A percentile compares a stretch with the other conserved stretches of the same genome.
Conservation (phyloP, 495 filamentous ascomycete species). For the Lepraria neglecta region DNA sequence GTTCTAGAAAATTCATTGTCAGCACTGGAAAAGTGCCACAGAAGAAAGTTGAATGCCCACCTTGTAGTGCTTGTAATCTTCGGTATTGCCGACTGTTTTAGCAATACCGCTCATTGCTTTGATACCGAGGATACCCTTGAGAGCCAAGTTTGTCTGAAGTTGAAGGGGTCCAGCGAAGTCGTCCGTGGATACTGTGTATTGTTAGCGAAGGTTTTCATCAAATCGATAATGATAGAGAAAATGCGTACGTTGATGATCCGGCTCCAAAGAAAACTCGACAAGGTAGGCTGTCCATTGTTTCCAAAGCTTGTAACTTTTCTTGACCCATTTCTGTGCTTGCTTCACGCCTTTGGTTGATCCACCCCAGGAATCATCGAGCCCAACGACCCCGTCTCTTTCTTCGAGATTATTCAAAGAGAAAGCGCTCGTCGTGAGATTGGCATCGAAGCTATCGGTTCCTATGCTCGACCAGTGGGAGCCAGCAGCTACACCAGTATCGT, state of each 20-base stretch:
- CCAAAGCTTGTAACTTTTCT: slow-evolving; percentile 70
- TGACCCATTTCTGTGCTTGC: slow-evolving; percentile 53
- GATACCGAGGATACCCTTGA: slow-evolving; percentile 94
- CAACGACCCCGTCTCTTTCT: slow-evolving; percentile 38
- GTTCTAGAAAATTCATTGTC: slow-evolving; percentile 33
- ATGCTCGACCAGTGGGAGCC: slow-evolving; percentile 45
- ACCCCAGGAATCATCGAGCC: slow-evolving; percentile 50
- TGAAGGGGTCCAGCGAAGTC: slow-evolving; percentile 93
- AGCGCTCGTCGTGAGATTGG: slow-evolving; percentile 24
- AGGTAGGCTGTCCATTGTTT: slow-evolving; percentile 91
- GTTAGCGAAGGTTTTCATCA: background rate
- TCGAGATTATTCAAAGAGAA: slow-evolving; percentile 45
- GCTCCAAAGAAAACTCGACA: slow-evolving; percentile 77
- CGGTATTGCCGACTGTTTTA: slow-evolving; percentile 56
- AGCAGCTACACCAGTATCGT: slow-evolving; percentile 53
- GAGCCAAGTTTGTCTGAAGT: slow-evolving; percentile 85
- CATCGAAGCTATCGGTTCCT: slow-evolving; percentile 26
- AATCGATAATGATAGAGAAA: background rate
- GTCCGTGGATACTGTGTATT: slow-evolving; percentile 65
- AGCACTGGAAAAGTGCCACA: background rate
- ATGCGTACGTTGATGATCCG: slow-evolving; percentile 66
- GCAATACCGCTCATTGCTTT: slow-evolving; percentile 87
- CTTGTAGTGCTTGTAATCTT: slow-evolving; percentile 63
- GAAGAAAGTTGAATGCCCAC: slow-evolving; percentile 27
- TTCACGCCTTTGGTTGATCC: slow-evolving; percentile 42